phyloP scores from a whole-genome alignment of 116 monocot genomes.

The Cymodocea nodosa region DNA sequence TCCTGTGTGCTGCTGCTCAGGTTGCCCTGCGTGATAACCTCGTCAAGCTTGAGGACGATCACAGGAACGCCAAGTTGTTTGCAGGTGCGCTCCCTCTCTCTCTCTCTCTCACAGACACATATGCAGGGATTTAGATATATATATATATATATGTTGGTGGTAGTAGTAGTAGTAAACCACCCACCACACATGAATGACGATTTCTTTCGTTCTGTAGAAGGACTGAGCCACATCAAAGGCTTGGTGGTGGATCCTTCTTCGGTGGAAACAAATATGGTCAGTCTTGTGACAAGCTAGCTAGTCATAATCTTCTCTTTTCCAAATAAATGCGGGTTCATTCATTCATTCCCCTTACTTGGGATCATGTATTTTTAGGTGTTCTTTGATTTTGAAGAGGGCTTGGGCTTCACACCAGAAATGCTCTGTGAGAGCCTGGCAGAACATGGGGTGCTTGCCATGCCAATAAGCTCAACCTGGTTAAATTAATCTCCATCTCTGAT shows the following conservation, averaged over 20 bases:
- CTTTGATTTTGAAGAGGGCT: slow-evolving; percentile 36
- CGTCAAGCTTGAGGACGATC: slow-evolving; percentile 71
- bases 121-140: background rate
- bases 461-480: slow-evolving; percentile 44
- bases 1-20: slow-evolving; percentile 82
- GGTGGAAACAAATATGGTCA: slow-evolving; percentile 82
- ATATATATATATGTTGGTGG: too few relatives aligned
- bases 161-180: background rate
- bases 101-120: background rate
- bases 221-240: slow-evolving; percentile 51
- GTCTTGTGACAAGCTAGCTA: slow-evolving; percentile 2
- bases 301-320: background rate
- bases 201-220: slow-evolving; percentile 27
- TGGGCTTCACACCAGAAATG: slow-evolving; percentile 27
- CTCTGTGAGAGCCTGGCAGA: slow-evolving; percentile 47
- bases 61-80: slow-evolving; percentile 62
- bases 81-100: slow-evolving; percentile 29
- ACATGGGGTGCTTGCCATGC: slow-evolving; percentile 57
- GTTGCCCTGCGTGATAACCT: slow-evolving; percentile 68
- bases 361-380: slow-evolving; percentile 30
- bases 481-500: too few relatives aligned
- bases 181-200: background rate
- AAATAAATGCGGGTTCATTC: background rate
- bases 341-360: background rate
- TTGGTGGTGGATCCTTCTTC: slow-evolving; percentile 39